Evolutionary conservation across 139 green algal genomes (phyloP).

Genomic region (Chlamydomonas asymmetrica): DNA sequence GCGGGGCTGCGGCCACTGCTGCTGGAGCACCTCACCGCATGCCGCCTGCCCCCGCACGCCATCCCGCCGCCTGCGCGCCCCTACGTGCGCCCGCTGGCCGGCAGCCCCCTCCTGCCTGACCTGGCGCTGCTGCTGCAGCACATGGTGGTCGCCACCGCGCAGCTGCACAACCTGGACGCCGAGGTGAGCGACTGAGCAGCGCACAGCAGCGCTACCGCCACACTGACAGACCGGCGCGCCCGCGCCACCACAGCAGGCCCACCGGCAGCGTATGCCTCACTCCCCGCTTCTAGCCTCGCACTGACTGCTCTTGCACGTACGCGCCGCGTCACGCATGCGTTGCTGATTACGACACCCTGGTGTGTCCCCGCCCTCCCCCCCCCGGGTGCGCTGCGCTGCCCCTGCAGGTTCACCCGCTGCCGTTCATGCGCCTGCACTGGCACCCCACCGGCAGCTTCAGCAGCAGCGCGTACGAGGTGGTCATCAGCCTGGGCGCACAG

Average conservation of each 20-base stretch:
- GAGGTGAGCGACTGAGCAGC: constrained; percentile 1
- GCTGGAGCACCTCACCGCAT: constrained; percentile 25
- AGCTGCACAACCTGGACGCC: constrained; percentile 21
- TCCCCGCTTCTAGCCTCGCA: neutral
- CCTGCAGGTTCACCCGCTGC: constrained; percentile 28
- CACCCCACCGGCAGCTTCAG: constrained; percentile 1
- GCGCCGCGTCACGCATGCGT: too few species aligned
- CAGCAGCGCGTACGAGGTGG: constrained; percentile 9
- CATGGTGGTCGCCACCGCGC: constrained; percentile 22
- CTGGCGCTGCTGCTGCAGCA: constrained; percentile 30
- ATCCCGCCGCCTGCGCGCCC: constrained; percentile 19
- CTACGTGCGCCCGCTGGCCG: neutral
- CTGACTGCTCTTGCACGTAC: neutral
- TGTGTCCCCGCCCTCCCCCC: neutral
- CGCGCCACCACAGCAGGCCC: too few species aligned
- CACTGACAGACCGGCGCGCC: too few species aligned
- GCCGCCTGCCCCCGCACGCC: constrained; percentile 23
- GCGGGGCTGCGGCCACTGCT: constrained; percentile 24
- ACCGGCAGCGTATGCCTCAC: neutral
- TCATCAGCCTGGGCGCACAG: too few species aligned
- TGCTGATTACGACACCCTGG: neutral
- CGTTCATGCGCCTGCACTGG: constrained; percentile 23
- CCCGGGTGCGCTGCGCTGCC: too few species aligned
- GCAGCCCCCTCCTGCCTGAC: constrained; percentile 20
- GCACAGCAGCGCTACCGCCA: neutral